These are phyloP conservation scores for Hemerocallis citrina DNA, from an alignment of 106 monocot species.

Conservation along the genomic window DNA sequence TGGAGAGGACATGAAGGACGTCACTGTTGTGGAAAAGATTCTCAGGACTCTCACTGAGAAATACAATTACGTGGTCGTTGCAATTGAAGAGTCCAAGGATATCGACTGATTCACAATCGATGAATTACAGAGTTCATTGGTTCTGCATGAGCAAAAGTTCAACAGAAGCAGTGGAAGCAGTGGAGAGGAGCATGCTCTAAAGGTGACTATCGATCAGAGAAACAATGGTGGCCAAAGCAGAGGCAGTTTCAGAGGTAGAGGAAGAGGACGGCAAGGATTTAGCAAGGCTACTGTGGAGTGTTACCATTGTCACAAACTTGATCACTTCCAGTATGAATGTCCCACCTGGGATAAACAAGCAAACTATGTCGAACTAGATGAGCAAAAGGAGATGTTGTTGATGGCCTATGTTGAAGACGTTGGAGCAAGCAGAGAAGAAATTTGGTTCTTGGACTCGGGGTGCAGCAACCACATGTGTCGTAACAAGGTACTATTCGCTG, in stretches of 20 bases:
- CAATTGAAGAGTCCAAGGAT: not conserved
- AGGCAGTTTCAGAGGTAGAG: not conserved
- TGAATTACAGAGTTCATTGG: not conserved
- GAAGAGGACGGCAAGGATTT: not conserved
- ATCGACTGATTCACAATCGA: not conserved
- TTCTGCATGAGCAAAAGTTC: not conserved
- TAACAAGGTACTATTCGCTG: not conserved
- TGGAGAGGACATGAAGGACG: not conserved
- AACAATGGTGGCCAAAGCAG: not conserved
- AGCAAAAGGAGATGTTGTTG: not conserved
- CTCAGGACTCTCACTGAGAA: not conserved
- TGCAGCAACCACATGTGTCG: not conserved
- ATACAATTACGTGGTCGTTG: not conserved
- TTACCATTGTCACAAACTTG: not conserved
- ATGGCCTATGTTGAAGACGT: not conserved
- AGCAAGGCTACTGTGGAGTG: not conserved
- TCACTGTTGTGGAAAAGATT: not conserved
- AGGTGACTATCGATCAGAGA: not conserved
- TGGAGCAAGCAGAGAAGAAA: not conserved
- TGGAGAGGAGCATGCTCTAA: not conserved
- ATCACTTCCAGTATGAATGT: not conserved
- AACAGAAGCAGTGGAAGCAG: not conserved
- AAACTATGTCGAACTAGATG: conserved; percentile 2
- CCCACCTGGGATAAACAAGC: not conserved
- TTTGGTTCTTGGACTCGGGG: not conserved